phyloP scores from a whole-genome alignment of 164 flowering plant species.

The Saururus chinensis region DNA sequence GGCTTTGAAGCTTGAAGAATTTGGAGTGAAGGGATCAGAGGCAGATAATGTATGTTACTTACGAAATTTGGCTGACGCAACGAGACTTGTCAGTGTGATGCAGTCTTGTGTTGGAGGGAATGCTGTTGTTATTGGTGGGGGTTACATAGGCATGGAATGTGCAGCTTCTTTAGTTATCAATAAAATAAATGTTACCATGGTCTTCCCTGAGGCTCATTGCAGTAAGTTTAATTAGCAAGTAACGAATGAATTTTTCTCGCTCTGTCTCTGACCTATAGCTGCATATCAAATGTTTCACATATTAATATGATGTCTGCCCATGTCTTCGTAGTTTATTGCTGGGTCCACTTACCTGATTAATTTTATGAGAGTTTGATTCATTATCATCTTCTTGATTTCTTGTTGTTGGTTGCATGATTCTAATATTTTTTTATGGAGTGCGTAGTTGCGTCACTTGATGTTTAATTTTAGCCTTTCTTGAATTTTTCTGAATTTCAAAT shows the following conservation, averaged over 20 bases:
- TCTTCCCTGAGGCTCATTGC: slow-evolving; percentile 90
- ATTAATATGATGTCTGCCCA: background rate
- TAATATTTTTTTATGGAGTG: no score
- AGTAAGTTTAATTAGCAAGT: slow-evolving; percentile 39
- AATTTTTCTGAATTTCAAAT: no score
- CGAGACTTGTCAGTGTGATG: slow-evolving; percentile 63
- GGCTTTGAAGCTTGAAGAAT: slow-evolving; percentile 95
- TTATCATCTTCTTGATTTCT: no score
- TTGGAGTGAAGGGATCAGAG: slow-evolving; percentile 78
- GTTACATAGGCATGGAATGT: slow-evolving; percentile 98
- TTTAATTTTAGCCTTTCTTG: background rate
- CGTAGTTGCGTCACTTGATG: no score
- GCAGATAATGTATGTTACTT: slow-evolving; percentile 89
- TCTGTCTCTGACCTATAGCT: background rate
- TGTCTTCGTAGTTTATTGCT: background rate
- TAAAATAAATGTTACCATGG: slow-evolving; percentile 86
- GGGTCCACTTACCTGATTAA: no score
- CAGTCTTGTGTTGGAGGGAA: slow-evolving; percentile 62
- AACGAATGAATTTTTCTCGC: background rate
- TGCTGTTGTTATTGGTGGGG: slow-evolving; percentile 97
- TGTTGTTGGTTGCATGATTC: no score
- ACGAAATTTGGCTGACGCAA: slow-evolving; percentile 83
- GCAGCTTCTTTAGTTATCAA: slow-evolving; percentile 88
- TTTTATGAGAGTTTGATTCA: no score
- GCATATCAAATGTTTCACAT: background rate